Base-by-base conservation (phyloP, 31 red algal genomes). In the Bonnemaisonia californica region DNA sequence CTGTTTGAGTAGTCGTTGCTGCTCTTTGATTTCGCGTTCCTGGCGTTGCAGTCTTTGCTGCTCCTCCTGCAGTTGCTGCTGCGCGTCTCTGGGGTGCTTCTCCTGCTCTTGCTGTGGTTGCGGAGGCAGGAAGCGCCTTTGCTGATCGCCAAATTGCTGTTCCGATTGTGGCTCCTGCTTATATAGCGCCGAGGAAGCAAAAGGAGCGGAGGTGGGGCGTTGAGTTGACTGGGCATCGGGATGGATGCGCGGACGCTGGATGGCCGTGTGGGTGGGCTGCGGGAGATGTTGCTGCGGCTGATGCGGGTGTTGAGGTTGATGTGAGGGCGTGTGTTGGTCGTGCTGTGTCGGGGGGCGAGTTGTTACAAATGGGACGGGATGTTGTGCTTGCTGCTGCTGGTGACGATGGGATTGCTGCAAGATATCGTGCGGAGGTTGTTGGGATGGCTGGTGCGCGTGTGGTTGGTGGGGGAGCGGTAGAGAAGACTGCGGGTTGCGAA, bases 1-100 rank as follows among this genome's bases (percentile, higher is more conserved):
- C 68, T 5, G 68, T 18, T 45, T 34, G 18, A 34, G 0, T 39
- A 47, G 68, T 27, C 23, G 31, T 24, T 32, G 37, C 5, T 64
- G 78, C 37, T 56, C 41, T 30, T 55, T 47, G 39, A 74, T 74
- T 48, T 74, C 31, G 5, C 39, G 36, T 45, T 74, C 78, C 63
- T 82, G 78, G 7, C 63, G 34, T 33, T 69, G 24, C 78, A 69
- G 63, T 55, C 29, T 40, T 39, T 22, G 27, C 22, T 59, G 63
- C 34, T 67, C 51, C 9, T 68, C 31, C 62, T 54, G 39, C 1
- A 57, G 29, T 19, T n/a, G 47, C 38, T 42, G 37, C 62, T 48
- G 29, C 31, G 24, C 63, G 4, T 64, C 37, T 9, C 30, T 23
- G 3, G 28, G 31, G 31, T 71, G 78, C 37, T 13, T 54, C 1